These are phyloP conservation scores for Monilinia polystroma DNA, from an alignment of 2,329 filamentous ascomycete genomes.

Conservation along the genomic window DNA sequence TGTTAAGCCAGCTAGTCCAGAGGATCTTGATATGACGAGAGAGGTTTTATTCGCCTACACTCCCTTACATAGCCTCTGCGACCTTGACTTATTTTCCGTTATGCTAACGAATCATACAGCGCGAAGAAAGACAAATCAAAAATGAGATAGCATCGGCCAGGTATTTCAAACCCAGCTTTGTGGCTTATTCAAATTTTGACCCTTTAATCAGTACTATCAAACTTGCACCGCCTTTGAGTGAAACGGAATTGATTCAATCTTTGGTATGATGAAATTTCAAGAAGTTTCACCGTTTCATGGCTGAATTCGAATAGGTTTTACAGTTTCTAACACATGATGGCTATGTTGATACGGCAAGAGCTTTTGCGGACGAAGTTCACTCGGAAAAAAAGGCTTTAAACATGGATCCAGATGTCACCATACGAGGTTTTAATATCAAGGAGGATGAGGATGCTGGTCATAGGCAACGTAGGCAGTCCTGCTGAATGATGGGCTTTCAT, in stretches of 20 bases:
- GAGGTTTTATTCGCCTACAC: neutral
- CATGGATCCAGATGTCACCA: constrained; percentile 52
- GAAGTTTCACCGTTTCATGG: constrained; percentile 9
- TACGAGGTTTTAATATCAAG: constrained; percentile 63
- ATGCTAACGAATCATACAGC: constrained; percentile 27
- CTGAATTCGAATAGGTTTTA: constrained; percentile 50
- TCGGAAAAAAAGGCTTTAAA: constrained; percentile 70
- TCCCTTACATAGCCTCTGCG: neutral
- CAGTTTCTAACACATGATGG: constrained; percentile 95
- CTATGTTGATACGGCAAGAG: constrained; percentile 87
- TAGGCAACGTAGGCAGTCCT: constrained; percentile 68
- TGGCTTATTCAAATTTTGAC: constrained; percentile 5
- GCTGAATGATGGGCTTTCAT: neutral
- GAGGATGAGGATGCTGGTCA: constrained; percentile 86
- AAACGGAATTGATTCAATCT: constrained; percentile 77
- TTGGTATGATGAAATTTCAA: constrained; percentile 52
- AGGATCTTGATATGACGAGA: neutral
- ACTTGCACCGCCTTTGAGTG: constrained; percentile 61
- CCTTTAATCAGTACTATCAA: constrained; percentile 42
- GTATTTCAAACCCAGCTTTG: constrained; percentile 32
- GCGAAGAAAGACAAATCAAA: constrained; percentile 35
- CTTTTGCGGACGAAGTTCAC: constrained; percentile 80
- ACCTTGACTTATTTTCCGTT: neutral
- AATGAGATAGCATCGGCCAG: constrained; percentile 54
- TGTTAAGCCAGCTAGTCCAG: no score